A percentile compares a stretch with the other conserved stretches of the same genome.
Evolutionary conservation across 305 asterid genomes (phyloP).

Genomic region (Fraxinus greggii): DNA sequence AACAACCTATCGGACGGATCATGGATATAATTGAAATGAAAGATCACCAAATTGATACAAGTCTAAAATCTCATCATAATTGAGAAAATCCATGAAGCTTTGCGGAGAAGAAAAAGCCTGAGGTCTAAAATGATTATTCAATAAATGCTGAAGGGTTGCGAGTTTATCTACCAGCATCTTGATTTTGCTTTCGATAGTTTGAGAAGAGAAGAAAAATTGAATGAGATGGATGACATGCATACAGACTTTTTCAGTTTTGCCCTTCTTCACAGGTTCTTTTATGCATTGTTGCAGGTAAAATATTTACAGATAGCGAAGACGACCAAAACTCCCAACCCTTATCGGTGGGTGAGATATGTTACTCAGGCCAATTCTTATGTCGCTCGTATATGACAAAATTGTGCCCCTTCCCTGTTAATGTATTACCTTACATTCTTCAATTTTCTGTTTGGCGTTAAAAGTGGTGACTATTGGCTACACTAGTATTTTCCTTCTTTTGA

Average conservation of each 20-base stretch:
- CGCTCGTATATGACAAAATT: slow-evolving; percentile 70
- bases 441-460: neutral
- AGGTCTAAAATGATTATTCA: neutral
- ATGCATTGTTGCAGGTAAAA: slow-evolving; percentile 65
- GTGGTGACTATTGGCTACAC: neutral
- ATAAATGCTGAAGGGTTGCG: neutral
- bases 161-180: neutral
- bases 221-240: neutral
- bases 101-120: neutral
- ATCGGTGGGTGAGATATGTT: slow-evolving; percentile 96
- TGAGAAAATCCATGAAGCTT: neutral
- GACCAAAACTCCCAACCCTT: slow-evolving; percentile 73
- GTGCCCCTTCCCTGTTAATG: neutral
- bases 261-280: slow-evolving; percentile 6
- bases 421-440: neutral
- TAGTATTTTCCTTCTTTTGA: neutral
- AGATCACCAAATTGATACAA: neutral
- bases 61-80: neutral
- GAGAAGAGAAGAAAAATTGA: neutral
- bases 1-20: neutral
- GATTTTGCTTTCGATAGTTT: neutral
- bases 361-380: slow-evolving; percentile 96
- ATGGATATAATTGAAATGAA: neutral
- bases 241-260: neutral
- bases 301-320: slow-evolving; percentile 90